Evolutionary conservation across 106 monocot genomes (phyloP), one percentile per base, ranked within the genome.

Genomic region (Amphibolis antarctica): DNA sequence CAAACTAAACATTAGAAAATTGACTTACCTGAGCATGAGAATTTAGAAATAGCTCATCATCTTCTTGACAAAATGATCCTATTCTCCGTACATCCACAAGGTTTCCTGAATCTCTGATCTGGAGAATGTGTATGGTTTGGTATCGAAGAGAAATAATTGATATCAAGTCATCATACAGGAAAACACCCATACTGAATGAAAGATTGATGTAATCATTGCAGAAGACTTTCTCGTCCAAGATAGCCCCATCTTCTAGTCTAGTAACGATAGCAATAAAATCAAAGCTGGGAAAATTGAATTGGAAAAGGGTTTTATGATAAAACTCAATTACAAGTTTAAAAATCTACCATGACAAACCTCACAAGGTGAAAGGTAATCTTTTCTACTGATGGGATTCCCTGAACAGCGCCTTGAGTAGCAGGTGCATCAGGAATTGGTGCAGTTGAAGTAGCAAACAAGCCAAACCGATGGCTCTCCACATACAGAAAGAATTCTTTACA

Each of bases 401-500:
- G 78, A 59, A 91, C 30, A 59, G 87, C 87, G 27, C 98, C 98
- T 28, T 88, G 82, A 44, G 31, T 71, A 49, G 61, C 58, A 75
- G 71, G 74, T 49, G 78, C 68, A 29, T 91, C 87, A 24, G 85
- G 81, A 44, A 53, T 71, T 75, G 78, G 98, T 53, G 72, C 78
- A 59, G 91, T 98, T 65, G 91, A 87, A 61, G 98, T 98, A n/a
- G 87, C 98, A 79, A 98, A 98, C 61, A 98, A 64, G 74, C 98
- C 98, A 75, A 91, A 85, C 44, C 82, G 75, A 30, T 74, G 76
- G 48, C 42, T 73, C 47, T 98, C 90, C 72, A 87, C 42, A 74
- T 98, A 98, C 0, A 98, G 76, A 80, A 98, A 90, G 63, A 98
- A 87, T 44, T 98, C 98, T 59, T 85, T 91, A 77, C 87, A 98